Base-by-base conservation (phyloP, 73 alveolate genomes). In the Durusdinium trenchii region DNA sequence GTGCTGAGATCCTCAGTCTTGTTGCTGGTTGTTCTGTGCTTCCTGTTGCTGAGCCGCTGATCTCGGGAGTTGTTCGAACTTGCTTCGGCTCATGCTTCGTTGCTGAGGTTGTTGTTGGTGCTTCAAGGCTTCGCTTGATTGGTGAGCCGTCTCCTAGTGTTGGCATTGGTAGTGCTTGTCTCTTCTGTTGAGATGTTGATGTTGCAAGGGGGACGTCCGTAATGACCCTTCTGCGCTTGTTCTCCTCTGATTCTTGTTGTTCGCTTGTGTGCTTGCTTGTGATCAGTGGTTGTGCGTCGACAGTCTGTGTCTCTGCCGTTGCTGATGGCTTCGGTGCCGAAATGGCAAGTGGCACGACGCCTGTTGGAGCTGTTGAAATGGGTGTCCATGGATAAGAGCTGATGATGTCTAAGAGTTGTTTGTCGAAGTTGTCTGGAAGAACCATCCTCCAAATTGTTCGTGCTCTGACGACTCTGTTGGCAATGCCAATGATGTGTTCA, bases 391-490 rank as follows among this genome's bases (percentile, higher is more conserved):
- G 92, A 4, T 42, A 10, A 32, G 35, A 9, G 92, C 48, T 47
- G 92, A 81, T 47, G 43, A 46, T 23, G 42, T 78, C 89, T 64
- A 78, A 9, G 14, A 40, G 60, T 42, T 78, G 89, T 64, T 47
- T 81, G 92, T 81, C n/a, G 92, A 47, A 81, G 71, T 78, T 78
- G 64, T 45, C 64, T 40, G 89, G 89, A 6, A 16, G 9, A 64
- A 78, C 48, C 62, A 43, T 67, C 28, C 92, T 20, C 35, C 92
- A 28, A 45, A 47, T 81, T 45, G 92, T 81, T 50, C 92, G 16
- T 81, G 92, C 57, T 9, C 71, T 45, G 71, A 81, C 36, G 35
- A 81, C 92, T 71, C 48, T 9, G 42, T 48, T 32, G 69, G 67
- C n/a, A 47, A 81, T 81, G 92, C 71, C 92, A 28, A 81, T 4